Evolutionary conservation across 768 basidiomycete species (phyloP).

Genomic region (Boletellus ananas): DNA sequence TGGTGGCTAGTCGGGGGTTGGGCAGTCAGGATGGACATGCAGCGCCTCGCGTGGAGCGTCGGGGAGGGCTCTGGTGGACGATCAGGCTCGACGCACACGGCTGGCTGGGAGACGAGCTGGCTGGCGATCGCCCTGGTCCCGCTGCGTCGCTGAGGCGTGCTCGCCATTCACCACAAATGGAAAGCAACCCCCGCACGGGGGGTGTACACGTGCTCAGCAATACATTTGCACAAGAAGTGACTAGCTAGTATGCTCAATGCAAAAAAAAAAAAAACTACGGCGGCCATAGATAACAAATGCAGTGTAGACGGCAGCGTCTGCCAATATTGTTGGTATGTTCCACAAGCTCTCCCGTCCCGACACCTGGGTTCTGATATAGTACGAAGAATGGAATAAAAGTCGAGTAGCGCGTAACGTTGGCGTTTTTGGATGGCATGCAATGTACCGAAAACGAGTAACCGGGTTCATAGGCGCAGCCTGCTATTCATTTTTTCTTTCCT

Average conservation of each 20-base stretch:
- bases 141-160: slow-evolving; percentile 24
- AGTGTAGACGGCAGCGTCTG: slow-evolving; percentile 23
- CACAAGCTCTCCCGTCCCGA: slow-evolving; percentile 30
- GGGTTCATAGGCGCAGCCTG: slow-evolving; percentile 24
- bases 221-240: too few relatives aligned
- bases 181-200: slow-evolving; percentile 20
- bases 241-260: slow-evolving; percentile 10
- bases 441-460: slow-evolving; percentile 10
- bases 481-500: slow-evolving; percentile 15
- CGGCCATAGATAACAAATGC: slow-evolving; percentile 34
- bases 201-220: too few relatives aligned
- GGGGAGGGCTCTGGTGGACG: not conserved
- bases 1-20: slow-evolving; percentile 40
- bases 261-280: slow-evolving; percentile 19
- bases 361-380: slow-evolving; percentile 33
- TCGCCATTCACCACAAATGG: slow-evolving; percentile 18
- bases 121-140: slow-evolving; percentile 20
- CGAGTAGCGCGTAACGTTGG: slow-evolving; percentile 22
- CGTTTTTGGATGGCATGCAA: slow-evolving; percentile 27
- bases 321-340: slow-evolving; percentile 32
- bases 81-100: too few relatives aligned
- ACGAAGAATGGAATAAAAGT: slow-evolving; percentile 30
- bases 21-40: slow-evolving; percentile 23
- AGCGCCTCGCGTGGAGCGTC: slow-evolving; percentile 20
- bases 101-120: slow-evolving; percentile 10